Percentiles rank a stretch among this genome's conserved stretches.
These are phyloP conservation scores for Tephrocybe sp. DNA, from an alignment of 768 basidiomycete species.

Conservation along the genomic window DNA sequence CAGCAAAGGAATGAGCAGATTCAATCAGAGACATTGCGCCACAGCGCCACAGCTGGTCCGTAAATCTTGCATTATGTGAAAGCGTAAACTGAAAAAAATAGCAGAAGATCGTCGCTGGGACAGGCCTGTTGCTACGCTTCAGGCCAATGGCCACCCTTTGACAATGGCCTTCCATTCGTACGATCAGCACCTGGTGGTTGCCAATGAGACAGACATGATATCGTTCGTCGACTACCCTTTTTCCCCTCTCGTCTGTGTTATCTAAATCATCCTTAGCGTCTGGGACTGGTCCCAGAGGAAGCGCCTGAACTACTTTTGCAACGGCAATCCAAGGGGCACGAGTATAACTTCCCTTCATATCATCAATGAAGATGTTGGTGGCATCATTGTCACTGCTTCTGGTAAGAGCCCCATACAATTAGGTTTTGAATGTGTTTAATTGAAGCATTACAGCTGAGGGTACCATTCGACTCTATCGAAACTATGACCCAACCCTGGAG, in stretches of 20 bases:
- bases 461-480: constrained; percentile 86
- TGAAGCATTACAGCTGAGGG: constrained; percentile 71
- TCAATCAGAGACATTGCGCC: constrained; percentile 62
- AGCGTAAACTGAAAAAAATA: neutral
- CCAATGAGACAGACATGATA: constrained; percentile 85
- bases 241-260: neutral
- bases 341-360: constrained; percentile 87
- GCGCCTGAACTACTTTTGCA: constrained; percentile 81
- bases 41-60: constrained; percentile 76
- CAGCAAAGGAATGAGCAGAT: constrained; percentile 88
- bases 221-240: constrained; percentile 47
- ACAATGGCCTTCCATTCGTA: constrained; percentile 90
- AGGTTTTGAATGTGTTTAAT: neutral
- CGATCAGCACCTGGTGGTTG: constrained; percentile 83
- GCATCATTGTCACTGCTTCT: constrained; percentile 85
- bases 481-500: constrained; percentile 78
- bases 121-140: constrained; percentile 64
- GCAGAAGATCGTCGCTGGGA: constrained; percentile 73
- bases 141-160: constrained; percentile 58
- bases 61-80: neutral
- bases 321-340: constrained; percentile 81
- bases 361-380: constrained; percentile 94
- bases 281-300: constrained; percentile 92
- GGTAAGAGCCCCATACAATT: constrained; percentile 44
- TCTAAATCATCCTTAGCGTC: constrained; percentile 51